Base-by-base conservation (phyloP, 768 basidiomycete species). In the Russula griseocarnosa region DNA sequence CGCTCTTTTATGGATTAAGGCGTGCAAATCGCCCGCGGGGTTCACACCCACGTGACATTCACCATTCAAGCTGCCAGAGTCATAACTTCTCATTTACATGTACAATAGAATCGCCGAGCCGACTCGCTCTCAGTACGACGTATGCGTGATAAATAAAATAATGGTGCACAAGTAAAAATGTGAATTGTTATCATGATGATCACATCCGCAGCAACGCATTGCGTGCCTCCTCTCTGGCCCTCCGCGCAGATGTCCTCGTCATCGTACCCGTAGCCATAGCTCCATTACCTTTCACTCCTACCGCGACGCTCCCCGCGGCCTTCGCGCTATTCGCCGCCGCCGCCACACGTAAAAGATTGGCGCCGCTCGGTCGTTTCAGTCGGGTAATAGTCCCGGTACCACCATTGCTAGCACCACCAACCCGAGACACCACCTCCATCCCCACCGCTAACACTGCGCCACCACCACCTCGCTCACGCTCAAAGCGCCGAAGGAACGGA, bases 401-500 rank as follows among this genome's bases (percentile, higher is more conserved):
- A 47, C 46, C 46, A 11, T 3, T 44, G 20, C 20, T 6, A 46
- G 44, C n/a, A 46, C 44, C 44, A 46, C 5, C 22, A 22, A 40
- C 40, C 52, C 59, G 42, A 28, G 71, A 55, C 18, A 60, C 34
- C 22, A 24, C 7, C 30, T 20, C 32, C 44, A 34, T 32, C n/a
- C 44, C 56, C 13, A 36, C 34, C 32, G 30, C 22, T 10, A 20
- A 3, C 36, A 11, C 26, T 26, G 13, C 26, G 16, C 13, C 70
- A 13, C 67, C 66, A 14, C 55, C 67, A 7, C 52, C 60, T 40
- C 73, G 67, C 44, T 78, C 79, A 28, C 77, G 73, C 34, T 85
- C 84, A 5, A 65, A 74, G 55, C 82, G 79, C 71, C 87, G 88
- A 49, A 93, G 71, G 74, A 93, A 93, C 6, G 91, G 92, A 71